Evolutionary conservation across 345 rosid genomes (phyloP), one percentile per base, ranked within the genome.

Genomic region (Linum usitatissimum): DNA sequence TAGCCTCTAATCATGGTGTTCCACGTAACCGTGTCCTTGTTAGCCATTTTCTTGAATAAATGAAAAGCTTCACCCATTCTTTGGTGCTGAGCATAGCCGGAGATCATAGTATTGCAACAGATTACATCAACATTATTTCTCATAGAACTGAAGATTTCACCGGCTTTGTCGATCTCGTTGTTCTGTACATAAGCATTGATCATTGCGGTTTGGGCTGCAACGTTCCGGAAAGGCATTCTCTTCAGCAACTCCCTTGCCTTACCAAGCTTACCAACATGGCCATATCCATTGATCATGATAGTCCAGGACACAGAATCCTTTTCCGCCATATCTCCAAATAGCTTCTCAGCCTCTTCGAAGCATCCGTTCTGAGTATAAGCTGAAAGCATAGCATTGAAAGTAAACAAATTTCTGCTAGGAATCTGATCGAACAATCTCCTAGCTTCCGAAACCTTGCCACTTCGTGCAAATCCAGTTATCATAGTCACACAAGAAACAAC

Each of bases 181-280:
- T 51, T 71, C 54, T 69, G 65, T 61, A 74, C 68, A 68, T 78
- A 82, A 59, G 80, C 86, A 42, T 65, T 78, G 55, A 84, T 73
- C 74, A 78, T 84, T 82, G 67, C 60, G 69, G 84, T 68, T 55
- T 75, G 81, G 53, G 89, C 76, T 61, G 87, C 93, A 66, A 87
- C 55, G 58, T 90, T 93, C 76, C 78, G 63, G 56, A 89, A 86
- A 28, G 77, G 73, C 81, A 80, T 75, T 61, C 68, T 68, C 30
- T 72, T 55, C 15, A 80, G 63, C 42, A 73, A 56, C 54, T 55
- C 58, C 61, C 76, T 73, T 18, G 84, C 81, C 60, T 75, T 51
- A 13, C 70, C 76, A 34, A 80, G 76, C 60, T 68, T 17, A 40
- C 79, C 78, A 28, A 66, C 64, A 23, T 68, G 39, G 60, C 64